These are phyloP conservation scores for Tirmania nivea DNA, from an alignment of 495 filamentous ascomycete genomes.

Conservation along the genomic window DNA sequence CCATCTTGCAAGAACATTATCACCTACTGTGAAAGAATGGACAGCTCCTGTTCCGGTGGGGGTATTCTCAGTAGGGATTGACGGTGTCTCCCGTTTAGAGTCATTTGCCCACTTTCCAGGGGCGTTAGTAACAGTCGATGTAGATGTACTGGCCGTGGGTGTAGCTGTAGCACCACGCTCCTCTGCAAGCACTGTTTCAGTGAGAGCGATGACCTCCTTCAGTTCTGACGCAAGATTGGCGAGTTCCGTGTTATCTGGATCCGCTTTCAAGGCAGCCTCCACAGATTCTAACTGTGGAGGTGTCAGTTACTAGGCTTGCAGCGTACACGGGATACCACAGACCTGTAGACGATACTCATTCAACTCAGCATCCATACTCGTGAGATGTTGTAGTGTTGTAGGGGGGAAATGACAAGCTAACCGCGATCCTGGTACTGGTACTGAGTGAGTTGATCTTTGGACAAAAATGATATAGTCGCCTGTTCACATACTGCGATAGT, in stretches of 20 bases:
- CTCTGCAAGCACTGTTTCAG: constrained; percentile 61
- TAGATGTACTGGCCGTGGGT: constrained; percentile 22
- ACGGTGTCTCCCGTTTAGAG: constrained; percentile 8
- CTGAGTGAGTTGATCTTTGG: too few species aligned
- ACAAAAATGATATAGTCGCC: too few species aligned
- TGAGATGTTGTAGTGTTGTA: background rate
- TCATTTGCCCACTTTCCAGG: constrained; percentile 1
- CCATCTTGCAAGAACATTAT: constrained; percentile 78
- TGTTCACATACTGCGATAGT: too few species aligned
- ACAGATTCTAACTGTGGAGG: constrained; percentile 54
- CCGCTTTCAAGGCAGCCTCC: constrained; percentile 49
- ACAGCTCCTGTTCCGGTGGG: constrained; percentile 23
- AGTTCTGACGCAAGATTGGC: constrained; percentile 59
- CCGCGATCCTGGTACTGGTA: too few species aligned
- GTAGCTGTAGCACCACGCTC: constrained; percentile 22
- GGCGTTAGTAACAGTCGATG: constrained; percentile 31
- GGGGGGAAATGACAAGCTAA: too few species aligned
- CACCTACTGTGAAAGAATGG: constrained; percentile 42
- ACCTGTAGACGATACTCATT: constrained; percentile 74
- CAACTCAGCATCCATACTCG: constrained; percentile 52
- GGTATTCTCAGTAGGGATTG: constrained; percentile 29
- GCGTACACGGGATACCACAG: constrained; percentile 6
- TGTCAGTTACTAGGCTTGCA: constrained; percentile 2
- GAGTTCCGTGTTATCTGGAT: constrained; percentile 66
- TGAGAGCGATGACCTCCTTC: constrained; percentile 59